Percentiles rank a stretch among this genome's conserved stretches.
Evolutionary conservation across 1,284 basidiomycete genomes (phyloP).

Genomic region (Fomitopsis schrenkii): DNA sequence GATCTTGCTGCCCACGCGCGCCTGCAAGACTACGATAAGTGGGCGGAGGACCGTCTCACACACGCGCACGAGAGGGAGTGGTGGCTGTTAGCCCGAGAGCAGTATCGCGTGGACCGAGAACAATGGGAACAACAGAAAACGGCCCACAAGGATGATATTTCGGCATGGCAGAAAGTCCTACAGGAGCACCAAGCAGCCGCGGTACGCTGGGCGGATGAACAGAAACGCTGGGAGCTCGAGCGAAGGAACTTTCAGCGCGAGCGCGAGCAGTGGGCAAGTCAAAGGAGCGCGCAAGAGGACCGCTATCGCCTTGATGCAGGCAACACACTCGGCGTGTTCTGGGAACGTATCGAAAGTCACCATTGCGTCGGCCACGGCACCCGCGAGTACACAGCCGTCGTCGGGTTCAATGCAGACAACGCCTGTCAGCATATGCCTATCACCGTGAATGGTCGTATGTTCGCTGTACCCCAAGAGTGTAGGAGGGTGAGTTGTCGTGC

Average conservation of each 20-base stretch:
- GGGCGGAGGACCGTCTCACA: not conserved
- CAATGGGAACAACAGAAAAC: not conserved
- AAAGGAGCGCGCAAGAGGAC: not conserved
- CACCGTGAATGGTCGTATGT: constrained; percentile 10
- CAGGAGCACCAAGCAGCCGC: not conserved
- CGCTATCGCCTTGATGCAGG: not conserved
- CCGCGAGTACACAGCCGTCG: constrained; percentile 13
- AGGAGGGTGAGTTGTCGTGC: not conserved
- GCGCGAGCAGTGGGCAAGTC: not conserved
- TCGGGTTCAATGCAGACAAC: constrained; percentile 12
- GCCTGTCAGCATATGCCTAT: constrained; percentile 16
- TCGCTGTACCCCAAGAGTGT: constrained; percentile 12
- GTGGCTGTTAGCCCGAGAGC: not conserved
- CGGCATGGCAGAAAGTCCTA: not conserved
- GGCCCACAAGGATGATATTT: not conserved
- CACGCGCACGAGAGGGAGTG: not conserved
- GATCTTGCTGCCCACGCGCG: not conserved
- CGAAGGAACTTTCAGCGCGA: not conserved
- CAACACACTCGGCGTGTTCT: constrained; percentile 13
- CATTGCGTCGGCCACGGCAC: constrained; percentile 13
- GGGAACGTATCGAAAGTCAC: constrained; percentile 12
- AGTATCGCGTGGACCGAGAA: not conserved
- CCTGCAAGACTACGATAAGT: not conserved
- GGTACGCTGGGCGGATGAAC: not conserved
- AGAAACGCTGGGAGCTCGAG: not conserved